phyloP scores from a whole-genome alignment of 306 rosid genomes.

The Medicago truncatula region DNA sequence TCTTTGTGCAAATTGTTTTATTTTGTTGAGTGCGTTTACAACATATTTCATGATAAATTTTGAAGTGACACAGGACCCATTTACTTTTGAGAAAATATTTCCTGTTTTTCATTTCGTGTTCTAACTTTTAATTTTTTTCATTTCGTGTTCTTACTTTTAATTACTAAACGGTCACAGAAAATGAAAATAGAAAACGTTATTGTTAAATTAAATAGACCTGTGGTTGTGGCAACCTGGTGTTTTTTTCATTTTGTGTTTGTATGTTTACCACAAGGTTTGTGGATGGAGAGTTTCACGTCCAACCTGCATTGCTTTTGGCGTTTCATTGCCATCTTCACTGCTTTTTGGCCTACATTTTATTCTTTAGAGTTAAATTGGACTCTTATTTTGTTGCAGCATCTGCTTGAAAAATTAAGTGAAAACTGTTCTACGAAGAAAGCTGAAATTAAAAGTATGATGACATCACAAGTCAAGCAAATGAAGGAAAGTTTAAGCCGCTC shows the following conservation, averaged over 20 bases:
- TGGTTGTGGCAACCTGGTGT: background rate
- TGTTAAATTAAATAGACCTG: background rate
- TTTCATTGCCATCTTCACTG: background rate
- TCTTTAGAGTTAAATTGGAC: constrained; percentile 15
- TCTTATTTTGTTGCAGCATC: constrained; percentile 53
- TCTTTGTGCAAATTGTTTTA: constrained; percentile 2
- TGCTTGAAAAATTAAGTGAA: constrained; percentile 57
- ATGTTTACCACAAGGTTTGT: background rate
- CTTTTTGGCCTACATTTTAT: constrained; percentile 10
- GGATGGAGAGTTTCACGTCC: constrained; percentile 12
- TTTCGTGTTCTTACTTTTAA: background rate
- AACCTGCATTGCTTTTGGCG: constrained; percentile 13
- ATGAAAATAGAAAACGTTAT: background rate
- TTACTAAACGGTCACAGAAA: background rate
- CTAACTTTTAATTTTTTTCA: background rate
- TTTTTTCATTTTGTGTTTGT: constrained; percentile 1
- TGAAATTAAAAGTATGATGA: constrained; percentile 65
- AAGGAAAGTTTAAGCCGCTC: constrained; percentile 63
- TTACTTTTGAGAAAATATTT: background rate
- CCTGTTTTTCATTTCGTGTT: background rate
- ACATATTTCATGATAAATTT: background rate
- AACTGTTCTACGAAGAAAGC: constrained; percentile 53
- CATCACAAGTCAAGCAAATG: constrained; percentile 71
- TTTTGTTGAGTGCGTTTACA: background rate
- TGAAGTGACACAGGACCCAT: background rate